Evolutionary conservation across 108 stramenopile species (phyloP).

Genomic region (Cafeteria roenbergensis): DNA sequence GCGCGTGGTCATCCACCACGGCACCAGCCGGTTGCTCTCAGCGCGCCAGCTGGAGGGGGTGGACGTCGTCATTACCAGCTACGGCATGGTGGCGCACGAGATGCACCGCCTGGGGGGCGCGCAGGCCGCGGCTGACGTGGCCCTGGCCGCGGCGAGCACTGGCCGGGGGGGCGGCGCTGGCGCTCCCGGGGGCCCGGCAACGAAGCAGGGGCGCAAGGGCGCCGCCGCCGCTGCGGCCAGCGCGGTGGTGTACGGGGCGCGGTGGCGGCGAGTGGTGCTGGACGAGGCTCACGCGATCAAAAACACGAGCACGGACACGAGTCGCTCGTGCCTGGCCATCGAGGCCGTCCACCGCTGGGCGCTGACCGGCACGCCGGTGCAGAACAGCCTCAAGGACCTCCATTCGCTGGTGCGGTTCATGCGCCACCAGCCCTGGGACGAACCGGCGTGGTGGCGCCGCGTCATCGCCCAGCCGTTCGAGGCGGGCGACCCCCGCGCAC

Average conservation of each 20-base stretch:
- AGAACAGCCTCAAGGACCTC: conserved; percentile 37
- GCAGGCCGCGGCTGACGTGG: background rate
- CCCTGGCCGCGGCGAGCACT: too few species aligned
- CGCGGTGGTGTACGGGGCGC: conserved; percentile 8
- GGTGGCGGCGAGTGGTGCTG: conserved; percentile 33
- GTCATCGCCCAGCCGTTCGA: conserved; percentile 14
- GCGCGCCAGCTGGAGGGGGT: background rate
- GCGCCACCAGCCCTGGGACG: conserved; percentile 36
- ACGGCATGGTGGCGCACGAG: conserved; percentile 24
- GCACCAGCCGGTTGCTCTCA: background rate
- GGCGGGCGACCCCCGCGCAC: background rate
- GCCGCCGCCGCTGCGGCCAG: background rate
- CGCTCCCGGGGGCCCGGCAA: too few species aligned
- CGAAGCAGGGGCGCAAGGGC: background rate
- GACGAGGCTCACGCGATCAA: conserved; percentile 27
- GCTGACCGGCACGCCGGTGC: conserved; percentile 39
- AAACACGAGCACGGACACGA: conserved; percentile 1
- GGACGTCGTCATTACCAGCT: conserved; percentile 50
- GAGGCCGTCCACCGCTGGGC: conserved; percentile 22
- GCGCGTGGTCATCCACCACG: background rate
- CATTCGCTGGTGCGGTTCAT: conserved; percentile 26
- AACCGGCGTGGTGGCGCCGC: conserved; percentile 24
- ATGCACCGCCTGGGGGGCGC: too few species aligned
- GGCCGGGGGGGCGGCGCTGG: too few species aligned
- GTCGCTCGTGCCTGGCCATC: conserved; percentile 3